phyloP scores from a whole-genome alignment of 2,329 filamentous ascomycete genomes.

The Periconia sp. region DNA sequence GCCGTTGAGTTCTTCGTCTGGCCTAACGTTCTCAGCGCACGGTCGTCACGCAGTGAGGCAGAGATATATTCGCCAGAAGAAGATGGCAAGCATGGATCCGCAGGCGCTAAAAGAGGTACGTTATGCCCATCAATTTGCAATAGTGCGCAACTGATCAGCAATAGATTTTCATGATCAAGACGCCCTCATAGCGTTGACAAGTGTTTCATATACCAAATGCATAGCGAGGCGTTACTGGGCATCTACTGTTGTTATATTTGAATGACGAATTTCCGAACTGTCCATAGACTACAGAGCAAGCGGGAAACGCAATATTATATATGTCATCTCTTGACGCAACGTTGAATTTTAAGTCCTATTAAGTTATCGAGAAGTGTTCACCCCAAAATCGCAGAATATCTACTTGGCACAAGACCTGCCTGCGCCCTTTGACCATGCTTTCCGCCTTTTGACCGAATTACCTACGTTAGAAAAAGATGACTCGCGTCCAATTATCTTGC shows the following conservation, averaged over 20 bases:
- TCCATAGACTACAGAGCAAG: background rate
- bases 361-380: too few species aligned
- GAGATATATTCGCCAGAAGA: constrained; percentile 88
- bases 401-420: background rate
- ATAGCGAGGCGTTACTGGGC: constrained; percentile 39
- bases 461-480: constrained; percentile 3
- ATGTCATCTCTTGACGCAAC: too few species aligned
- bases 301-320: too few species aligned
- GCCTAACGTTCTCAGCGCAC: constrained; percentile 47
- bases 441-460: too few species aligned
- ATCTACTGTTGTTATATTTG: background rate
- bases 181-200: constrained; percentile 32
- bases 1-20: constrained; percentile 54
- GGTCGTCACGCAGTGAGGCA: constrained; percentile 77
- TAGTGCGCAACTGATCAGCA: constrained; percentile 14
- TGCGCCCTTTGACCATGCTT: too few species aligned
- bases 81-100: constrained; percentile 78
- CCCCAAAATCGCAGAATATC: background rate
- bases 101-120: constrained; percentile 83
- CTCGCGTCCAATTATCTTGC: constrained; percentile 8
- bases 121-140: background rate
- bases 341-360: too few species aligned
- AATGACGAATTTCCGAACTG: background rate
- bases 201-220: too few species aligned
- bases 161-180: constrained; percentile 47